Base-by-base conservation (phyloP, 2,329 filamentous ascomycete species). In the Cladosporium phlei region DNA sequence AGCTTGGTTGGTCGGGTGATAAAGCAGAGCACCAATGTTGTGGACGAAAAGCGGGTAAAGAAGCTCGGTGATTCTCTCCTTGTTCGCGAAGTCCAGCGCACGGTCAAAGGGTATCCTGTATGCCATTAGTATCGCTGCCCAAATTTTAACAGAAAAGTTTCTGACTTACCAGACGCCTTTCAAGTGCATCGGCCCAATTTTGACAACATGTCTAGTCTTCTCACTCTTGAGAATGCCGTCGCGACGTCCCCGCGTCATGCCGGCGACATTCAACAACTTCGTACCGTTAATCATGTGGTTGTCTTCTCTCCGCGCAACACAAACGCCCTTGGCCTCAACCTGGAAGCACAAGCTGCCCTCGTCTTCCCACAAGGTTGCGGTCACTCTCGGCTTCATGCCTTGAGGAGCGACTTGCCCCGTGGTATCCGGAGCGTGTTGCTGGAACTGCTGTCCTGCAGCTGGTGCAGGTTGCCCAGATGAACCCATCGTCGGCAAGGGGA, bases 261-360 rank as follows among this genome's bases (percentile, higher is more conserved):
- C 91, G 40, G 93, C 93, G 44, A 98, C 93, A 56, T 98, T 98
- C 48, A 97, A 73, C 48, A 98, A 75, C 68, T 97, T 98, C 1
- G 93, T 98, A 14, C 93, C 93, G 61, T 97, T 98, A 68, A 98
- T 96, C 88, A 98, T 96, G 70, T 95, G 88, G 69, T 96, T 97
- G 60, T 96, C 91, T 79, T 97, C 91, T 64, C 93, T 79, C 56
- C 93, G 81, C 44, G 91, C 91, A 48, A 97, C 93, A 66, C 93
- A 98, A 44, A 98, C 91, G 38, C 91, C 91, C 56, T 93, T 85
- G 3, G 93, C 91, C 68, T 97, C 93, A 1, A 97, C 93, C 66
- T 97, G 93, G 65, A 97, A 98, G 70, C 93, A 98, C 22, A 97
- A 74, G 63, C 89, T 97, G 25, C 93, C 93, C 64, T 98, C 93